phyloP scores from a whole-genome alignment of 2,329 filamentous ascomycete genomes.

The Xylaria polymorpha region DNA sequence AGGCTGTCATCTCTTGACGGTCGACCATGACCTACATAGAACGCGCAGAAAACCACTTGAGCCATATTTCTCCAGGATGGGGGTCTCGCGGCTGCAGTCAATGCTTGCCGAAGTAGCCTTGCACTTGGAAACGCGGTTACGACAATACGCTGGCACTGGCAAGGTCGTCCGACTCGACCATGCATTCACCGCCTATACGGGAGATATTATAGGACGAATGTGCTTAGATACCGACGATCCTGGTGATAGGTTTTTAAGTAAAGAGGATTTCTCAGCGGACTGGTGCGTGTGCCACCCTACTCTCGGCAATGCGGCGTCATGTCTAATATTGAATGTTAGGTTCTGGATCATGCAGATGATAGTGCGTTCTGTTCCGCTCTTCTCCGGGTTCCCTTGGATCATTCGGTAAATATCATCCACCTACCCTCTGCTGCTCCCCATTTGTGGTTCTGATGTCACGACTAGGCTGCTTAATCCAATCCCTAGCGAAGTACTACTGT shows the following conservation, averaged over 20 bases:
- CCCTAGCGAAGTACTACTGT: slow-evolving; percentile 28
- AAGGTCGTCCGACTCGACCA: slow-evolving; percentile 30
- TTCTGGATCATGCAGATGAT: slow-evolving; percentile 40
- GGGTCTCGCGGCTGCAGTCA: slow-evolving; percentile 11
- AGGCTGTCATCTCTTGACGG: slow-evolving; percentile 11
- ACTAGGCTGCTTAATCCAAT: slow-evolving; percentile 37
- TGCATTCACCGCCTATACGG: slow-evolving; percentile 24
- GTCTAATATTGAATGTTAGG: slow-evolving; percentile 26
- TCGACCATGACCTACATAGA: slow-evolving; percentile 5
- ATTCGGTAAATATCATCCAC: slow-evolving; percentile 31
- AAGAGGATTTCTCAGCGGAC: background rate
- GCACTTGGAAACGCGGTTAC: slow-evolving; percentile 5
- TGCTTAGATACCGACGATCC: slow-evolving; percentile 12
- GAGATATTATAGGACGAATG: slow-evolving; percentile 26
- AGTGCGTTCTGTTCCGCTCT: slow-evolving; percentile 42
- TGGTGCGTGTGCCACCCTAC: background rate
- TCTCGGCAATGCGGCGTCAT: background rate
- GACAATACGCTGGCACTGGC: background rate
- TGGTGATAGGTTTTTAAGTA: background rate
- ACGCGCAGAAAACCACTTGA: slow-evolving; percentile 6
- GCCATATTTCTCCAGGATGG: slow-evolving; percentile 26
- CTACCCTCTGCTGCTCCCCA: background rate
- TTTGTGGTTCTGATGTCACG: background rate
- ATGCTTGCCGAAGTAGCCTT: slow-evolving; percentile 19
- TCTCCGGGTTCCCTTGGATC: slow-evolving; percentile 41